phyloP scores from a whole-genome alignment of 768 basidiomycete species.

The Pisolithus albus region DNA sequence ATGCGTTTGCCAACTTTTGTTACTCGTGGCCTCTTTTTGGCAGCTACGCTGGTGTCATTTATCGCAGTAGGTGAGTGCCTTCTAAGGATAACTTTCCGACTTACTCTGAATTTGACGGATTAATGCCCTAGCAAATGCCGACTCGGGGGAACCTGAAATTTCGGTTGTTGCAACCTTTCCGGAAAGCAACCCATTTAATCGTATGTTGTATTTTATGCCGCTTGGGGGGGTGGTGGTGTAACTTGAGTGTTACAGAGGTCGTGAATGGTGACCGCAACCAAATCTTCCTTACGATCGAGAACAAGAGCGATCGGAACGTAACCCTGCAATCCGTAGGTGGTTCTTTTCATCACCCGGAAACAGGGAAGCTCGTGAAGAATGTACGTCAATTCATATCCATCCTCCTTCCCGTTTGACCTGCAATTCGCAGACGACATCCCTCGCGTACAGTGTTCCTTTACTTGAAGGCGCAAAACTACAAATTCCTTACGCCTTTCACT shows the following conservation, averaged over 20 bases:
- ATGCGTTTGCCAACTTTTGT: conserved; percentile 31
- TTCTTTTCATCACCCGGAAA: conserved; percentile 60
- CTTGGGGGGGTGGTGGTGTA: conserved; percentile 5
- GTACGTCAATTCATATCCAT: conserved; percentile 32
- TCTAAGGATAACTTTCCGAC: not conserved
- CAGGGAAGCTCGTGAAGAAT: conserved; percentile 62
- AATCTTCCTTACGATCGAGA: conserved; percentile 60
- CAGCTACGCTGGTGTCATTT: conserved; percentile 23
- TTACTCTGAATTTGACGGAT: not conserved
- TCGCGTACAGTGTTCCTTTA: conserved; percentile 47
- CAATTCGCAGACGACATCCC: conserved; percentile 46
- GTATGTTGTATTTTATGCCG: conserved; percentile 36
- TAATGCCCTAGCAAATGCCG: conserved; percentile 19
- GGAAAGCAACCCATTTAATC: conserved; percentile 68
- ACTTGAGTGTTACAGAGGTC: conserved; percentile 45
- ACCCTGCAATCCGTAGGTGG: conserved; percentile 61
- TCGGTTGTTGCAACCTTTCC: conserved; percentile 51
- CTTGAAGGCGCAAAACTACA: conserved; percentile 51
- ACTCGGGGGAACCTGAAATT: conserved; percentile 48
- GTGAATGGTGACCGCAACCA: conserved; percentile 80
- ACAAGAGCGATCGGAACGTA: conserved; percentile 66
- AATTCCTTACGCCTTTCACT: conserved; percentile 69
- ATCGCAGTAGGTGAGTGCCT: conserved; percentile 23
- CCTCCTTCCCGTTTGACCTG: not conserved
- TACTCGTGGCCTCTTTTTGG: conserved; percentile 20